A percentile compares a stretch with the other conserved stretches of the same genome.
Evolutionary conservation across 2,329 filamentous ascomycete genomes (phyloP).

Genomic region (Cercospora sp.): DNA sequence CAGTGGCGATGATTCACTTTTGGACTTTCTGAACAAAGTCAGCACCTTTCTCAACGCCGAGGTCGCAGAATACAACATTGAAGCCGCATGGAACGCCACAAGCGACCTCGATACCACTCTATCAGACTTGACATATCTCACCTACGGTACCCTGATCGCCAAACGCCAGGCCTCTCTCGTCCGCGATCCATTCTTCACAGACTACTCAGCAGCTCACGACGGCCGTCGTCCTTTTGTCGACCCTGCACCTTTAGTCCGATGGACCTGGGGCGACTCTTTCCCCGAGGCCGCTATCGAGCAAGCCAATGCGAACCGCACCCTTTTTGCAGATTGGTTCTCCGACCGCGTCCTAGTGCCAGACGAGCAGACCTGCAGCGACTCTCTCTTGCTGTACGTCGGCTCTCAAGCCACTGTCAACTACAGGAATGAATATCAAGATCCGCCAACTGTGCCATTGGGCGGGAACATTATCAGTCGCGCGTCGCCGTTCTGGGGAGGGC

Average conservation of each 20-base stretch:
- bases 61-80: slow-evolving; percentile 41
- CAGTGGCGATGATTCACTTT: slow-evolving; percentile 42
- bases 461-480: slow-evolving; percentile 53
- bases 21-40: slow-evolving; percentile 48
- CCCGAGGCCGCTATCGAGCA: slow-evolving; percentile 42
- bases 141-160: slow-evolving; percentile 51
- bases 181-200: slow-evolving; percentile 51
- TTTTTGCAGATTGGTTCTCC: slow-evolving; percentile 53
- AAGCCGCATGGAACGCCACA: slow-evolving; percentile 40
- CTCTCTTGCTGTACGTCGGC: slow-evolving; percentile 52
- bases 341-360: slow-evolving; percentile 47
- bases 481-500: slow-evolving; percentile 50
- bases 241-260: slow-evolving; percentile 51
- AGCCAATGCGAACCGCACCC: slow-evolving; percentile 53
- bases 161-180: slow-evolving; percentile 51
- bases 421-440: slow-evolving; percentile 47
- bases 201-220: slow-evolving; percentile 50
- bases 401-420: slow-evolving; percentile 45
- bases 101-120: slow-evolving; percentile 38
- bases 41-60: slow-evolving; percentile 46
- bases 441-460: slow-evolving; percentile 50
- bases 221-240: slow-evolving; percentile 53
- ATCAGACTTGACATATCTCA: slow-evolving; percentile 43
- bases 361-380: slow-evolving; percentile 50
- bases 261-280: slow-evolving; percentile 49